phyloP scores from a whole-genome alignment of 2,329 filamentous ascomycete species.

The Hymenoscyphus occultus region DNA sequence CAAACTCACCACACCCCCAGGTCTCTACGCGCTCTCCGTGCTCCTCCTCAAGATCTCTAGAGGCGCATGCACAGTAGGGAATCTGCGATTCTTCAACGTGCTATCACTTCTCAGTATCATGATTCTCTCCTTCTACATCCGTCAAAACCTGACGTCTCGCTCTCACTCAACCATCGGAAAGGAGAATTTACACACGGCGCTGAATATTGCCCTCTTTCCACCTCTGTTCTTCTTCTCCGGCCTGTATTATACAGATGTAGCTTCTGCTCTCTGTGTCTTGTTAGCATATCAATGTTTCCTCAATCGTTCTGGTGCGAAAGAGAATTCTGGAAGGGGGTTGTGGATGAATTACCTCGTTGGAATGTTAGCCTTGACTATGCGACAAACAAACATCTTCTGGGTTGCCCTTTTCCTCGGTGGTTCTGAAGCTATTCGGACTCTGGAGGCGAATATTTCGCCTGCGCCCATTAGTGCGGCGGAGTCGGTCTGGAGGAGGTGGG shows the following conservation, averaged over 20 bases:
- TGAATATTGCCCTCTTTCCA: constrained; percentile 84
- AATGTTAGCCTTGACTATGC: constrained; percentile 66
- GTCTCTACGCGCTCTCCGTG: constrained; percentile 46
- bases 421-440: constrained; percentile 51
- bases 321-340: constrained; percentile 19
- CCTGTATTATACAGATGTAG: constrained; percentile 91
- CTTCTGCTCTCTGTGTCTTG: constrained; percentile 75
- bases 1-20: constrained; percentile 95
- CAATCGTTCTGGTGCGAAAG: constrained; percentile 29
- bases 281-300: constrained; percentile 61
- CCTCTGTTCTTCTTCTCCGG: constrained; percentile 94
- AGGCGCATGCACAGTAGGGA: constrained; percentile 40
- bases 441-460: constrained; percentile 42
- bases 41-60: constrained; percentile 37
- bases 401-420: constrained; percentile 73
- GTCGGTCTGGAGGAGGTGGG: constrained; percentile 32
- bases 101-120: constrained; percentile 44
- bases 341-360: constrained; percentile 52
- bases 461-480: constrained; percentile 18
- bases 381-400: constrained; percentile 98
- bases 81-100: constrained; percentile 50
- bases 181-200: constrained; percentile 53
- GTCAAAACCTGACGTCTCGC: constrained; percentile 23
- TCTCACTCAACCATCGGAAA: constrained; percentile 11
- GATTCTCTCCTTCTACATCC: constrained; percentile 28